Evolutionary conservation across 2,329 filamentous ascomycete genomes (phyloP).

Genomic region (Hymenoscyphus repandus): DNA sequence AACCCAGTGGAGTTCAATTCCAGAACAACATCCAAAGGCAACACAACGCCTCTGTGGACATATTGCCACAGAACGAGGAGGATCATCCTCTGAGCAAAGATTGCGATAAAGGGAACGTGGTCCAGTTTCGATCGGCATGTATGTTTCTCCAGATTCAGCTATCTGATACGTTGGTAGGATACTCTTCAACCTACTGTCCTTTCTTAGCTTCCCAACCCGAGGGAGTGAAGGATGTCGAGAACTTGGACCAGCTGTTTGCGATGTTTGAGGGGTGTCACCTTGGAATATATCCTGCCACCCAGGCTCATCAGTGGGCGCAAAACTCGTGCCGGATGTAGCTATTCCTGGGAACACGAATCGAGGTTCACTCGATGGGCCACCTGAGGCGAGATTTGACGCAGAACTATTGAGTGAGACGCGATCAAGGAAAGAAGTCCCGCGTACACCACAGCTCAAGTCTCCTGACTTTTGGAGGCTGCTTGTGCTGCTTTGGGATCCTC

Average conservation of each 20-base stretch:
- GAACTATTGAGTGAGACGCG: slow-evolving; percentile 23
- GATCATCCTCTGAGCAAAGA: slow-evolving; percentile 58
- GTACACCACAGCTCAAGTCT: background rate
- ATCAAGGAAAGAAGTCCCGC: slow-evolving; percentile 19
- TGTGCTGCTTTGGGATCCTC: background rate
- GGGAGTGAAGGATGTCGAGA: slow-evolving; percentile 12
- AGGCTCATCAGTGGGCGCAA: slow-evolving; percentile 5
- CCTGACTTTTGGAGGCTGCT: background rate
- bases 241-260: slow-evolving; percentile 6
- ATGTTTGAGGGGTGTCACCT: slow-evolving; percentile 8
- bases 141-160: background rate
- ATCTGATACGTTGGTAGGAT: slow-evolving; percentile 7
- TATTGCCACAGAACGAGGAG: slow-evolving; percentile 59
- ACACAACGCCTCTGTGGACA: slow-evolving; percentile 60
- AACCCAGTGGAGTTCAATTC: slow-evolving; percentile 59
- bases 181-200: slow-evolving; percentile 5
- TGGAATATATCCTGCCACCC: slow-evolving; percentile 18
- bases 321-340: slow-evolving; percentile 14
- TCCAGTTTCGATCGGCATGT: slow-evolving; percentile 31
- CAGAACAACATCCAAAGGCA: slow-evolving; percentile 58
- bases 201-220: slow-evolving; percentile 2
- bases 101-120: slow-evolving; percentile 34
- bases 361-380: slow-evolving; percentile 7
- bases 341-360: slow-evolving; percentile 24
- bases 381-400: slow-evolving; percentile 6